Conservation (phyloP, 495 filamentous ascomycete species). For the Daldinia vernicosa region DNA sequence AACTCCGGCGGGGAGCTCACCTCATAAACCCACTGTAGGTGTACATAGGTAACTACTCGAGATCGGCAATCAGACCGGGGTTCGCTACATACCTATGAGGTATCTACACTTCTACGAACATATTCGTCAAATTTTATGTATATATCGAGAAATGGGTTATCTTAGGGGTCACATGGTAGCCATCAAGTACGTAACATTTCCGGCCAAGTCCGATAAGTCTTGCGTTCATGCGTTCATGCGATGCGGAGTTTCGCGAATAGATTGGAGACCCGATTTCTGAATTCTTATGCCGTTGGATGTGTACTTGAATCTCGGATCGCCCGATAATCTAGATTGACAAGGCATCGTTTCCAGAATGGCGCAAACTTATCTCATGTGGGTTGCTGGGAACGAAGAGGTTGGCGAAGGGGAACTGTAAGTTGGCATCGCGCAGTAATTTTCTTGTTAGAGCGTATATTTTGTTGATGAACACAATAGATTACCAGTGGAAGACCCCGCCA, state of each 20-base stretch:
- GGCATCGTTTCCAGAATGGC: constrained; percentile 20
- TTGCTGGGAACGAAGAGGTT: constrained; percentile 41
- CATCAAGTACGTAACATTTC: not conserved
- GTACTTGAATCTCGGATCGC: not conserved
- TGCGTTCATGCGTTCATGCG: too few species aligned
- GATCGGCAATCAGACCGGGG: too few species aligned
- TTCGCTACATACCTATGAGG: too few species aligned
- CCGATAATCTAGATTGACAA: not conserved
- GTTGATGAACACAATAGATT: constrained; percentile 33
- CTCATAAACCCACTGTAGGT: not conserved
- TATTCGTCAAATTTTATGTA: not conserved
- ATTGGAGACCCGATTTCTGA: not conserved
- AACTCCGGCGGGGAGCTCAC: not conserved
- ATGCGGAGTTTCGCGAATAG: not conserved
- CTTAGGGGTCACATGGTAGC: not conserved
- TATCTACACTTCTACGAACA: too few species aligned
- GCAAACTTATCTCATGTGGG: constrained; percentile 43
- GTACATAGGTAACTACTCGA: too few species aligned
- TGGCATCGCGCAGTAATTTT: not conserved
- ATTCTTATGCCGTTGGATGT: not conserved
- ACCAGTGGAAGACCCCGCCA: constrained; percentile 50
- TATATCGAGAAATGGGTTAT: not conserved
- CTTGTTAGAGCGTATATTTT: not conserved
- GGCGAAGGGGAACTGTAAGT: constrained; percentile 45
- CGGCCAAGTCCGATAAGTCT: not conserved